These are phyloP conservation scores for Omphalotus guepiniiformis DNA, from an alignment of 768 basidiomycete genomes.

Conservation along the genomic window DNA sequence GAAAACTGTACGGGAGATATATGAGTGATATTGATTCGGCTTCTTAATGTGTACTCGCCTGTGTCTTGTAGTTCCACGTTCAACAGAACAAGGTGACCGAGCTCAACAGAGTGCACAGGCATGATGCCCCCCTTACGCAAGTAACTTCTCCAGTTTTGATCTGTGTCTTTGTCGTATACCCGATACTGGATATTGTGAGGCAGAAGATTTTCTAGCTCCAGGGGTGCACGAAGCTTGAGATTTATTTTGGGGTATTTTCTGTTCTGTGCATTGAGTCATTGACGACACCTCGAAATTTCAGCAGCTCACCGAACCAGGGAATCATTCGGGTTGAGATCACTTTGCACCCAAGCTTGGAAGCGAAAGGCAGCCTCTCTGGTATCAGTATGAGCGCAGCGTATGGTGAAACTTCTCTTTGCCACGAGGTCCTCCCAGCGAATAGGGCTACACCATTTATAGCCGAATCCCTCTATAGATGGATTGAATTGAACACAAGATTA, in stretches of 20 bases:
- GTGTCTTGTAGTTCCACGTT: slow-evolving; percentile 92
- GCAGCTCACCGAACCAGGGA: slow-evolving; percentile 44
- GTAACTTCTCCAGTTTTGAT: slow-evolving; percentile 94
- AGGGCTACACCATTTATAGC: slow-evolving; percentile 88
- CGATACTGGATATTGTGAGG: slow-evolving; percentile 94
- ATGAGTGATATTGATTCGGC: neutral
- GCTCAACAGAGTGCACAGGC: slow-evolving; percentile 94
- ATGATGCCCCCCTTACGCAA: slow-evolving; percentile 89
- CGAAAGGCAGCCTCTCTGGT: slow-evolving; percentile 85
- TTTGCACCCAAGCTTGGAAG: slow-evolving; percentile 88
- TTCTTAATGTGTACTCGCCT: slow-evolving; percentile 38
- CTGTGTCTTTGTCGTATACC: slow-evolving; percentile 94
- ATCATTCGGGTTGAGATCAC: slow-evolving; percentile 44
- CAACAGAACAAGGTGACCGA: slow-evolving; percentile 83
- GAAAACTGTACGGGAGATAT: slow-evolving; percentile 50
- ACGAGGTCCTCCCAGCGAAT: slow-evolving; percentile 90
- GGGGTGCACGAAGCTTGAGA: slow-evolving; percentile 83
- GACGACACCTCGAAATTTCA: neutral
- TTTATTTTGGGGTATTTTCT: slow-evolving; percentile 85
- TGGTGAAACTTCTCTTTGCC: slow-evolving; percentile 60
- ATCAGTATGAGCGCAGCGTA: slow-evolving; percentile 82
- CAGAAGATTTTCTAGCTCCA: slow-evolving; percentile 93
- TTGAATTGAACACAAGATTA: slow-evolving; percentile 1
- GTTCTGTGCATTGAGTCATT: slow-evolving; percentile 6
- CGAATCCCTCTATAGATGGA: slow-evolving; percentile 75